A percentile compares a stretch with the other conserved stretches of the same genome.
Conservation (phyloP, 371 early-diverging fungal species). For the Blakeslea trispora region DNA sequence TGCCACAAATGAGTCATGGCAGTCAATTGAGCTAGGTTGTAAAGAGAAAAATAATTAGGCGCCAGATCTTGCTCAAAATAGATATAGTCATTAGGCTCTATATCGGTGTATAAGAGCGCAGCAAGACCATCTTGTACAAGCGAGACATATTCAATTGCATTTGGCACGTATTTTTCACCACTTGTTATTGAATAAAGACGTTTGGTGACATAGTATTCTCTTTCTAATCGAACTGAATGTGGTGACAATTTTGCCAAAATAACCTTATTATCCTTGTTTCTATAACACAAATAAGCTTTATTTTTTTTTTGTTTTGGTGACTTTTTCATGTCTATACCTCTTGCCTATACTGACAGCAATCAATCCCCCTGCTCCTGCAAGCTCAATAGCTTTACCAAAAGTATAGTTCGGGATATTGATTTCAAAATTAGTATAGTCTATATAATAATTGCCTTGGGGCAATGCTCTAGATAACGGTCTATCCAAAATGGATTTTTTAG, state of each 20-base stretch:
- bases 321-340: slow-evolving; percentile 21
- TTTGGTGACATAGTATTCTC: slow-evolving; percentile 46
- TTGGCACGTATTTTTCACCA: slow-evolving; percentile 33
- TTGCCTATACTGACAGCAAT: slow-evolving; percentile 42
- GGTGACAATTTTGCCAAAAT: slow-evolving; percentile 46
- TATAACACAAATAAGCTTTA: slow-evolving; percentile 1
- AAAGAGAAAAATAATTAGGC: slow-evolving; percentile 11
- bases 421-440: slow-evolving; percentile 38
- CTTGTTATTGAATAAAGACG: slow-evolving; percentile 35
- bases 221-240: slow-evolving; percentile 38
- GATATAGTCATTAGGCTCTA: slow-evolving; percentile 24
- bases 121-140: slow-evolving; percentile 40
- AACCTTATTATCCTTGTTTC: slow-evolving; percentile 28
- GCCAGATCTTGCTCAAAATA: slow-evolving; percentile 14
- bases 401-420: slow-evolving; percentile 40
- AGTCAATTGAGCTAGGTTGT: slow-evolving; percentile 1
- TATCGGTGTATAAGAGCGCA: slow-evolving; percentile 34
- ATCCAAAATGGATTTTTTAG: slow-evolving; percentile 4
- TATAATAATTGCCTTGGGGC: slow-evolving; percentile 36
- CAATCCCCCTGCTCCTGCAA: slow-evolving; percentile 40
- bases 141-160: slow-evolving; percentile 37
- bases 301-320: no score
- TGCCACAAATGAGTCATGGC: background rate
- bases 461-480: slow-evolving; percentile 24
- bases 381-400: slow-evolving; percentile 37